Conservation (phyloP, 2,329 filamentous ascomycete species). For the Fusarium sp. region DNA sequence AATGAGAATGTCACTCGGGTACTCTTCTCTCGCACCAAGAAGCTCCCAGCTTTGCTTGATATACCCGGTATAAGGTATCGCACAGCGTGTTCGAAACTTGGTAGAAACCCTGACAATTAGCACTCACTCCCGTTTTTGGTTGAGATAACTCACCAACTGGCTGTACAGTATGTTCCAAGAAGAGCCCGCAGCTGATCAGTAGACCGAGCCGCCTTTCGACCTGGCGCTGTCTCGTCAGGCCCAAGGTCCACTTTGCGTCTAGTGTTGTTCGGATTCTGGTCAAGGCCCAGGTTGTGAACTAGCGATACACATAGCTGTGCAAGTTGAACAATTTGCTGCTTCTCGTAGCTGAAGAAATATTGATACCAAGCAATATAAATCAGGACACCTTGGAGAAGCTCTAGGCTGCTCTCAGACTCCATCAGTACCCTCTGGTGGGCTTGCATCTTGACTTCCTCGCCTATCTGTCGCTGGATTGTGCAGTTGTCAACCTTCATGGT, state of each 20-base stretch:
- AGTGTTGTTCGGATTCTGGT: constrained; percentile 13
- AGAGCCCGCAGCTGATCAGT: constrained; percentile 12
- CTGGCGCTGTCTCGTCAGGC: constrained; percentile 7
- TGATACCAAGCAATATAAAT: constrained; percentile 22
- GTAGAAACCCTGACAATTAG: constrained; percentile 4
- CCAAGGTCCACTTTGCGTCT: constrained; percentile 23
- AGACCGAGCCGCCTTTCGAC: constrained; percentile 3
- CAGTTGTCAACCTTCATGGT: constrained; percentile 19
- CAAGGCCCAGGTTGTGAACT: constrained; percentile 7
- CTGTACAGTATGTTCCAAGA: constrained; percentile 17
- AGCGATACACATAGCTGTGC: constrained; percentile 13
- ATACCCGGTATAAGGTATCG: constrained; percentile 11
- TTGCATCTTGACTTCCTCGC: constrained; percentile 8
- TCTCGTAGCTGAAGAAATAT: constrained; percentile 20
- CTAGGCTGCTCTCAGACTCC: constrained; percentile 17
- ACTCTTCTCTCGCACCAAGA: not conserved
- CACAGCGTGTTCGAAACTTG: constrained; percentile 13
- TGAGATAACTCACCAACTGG: constrained; percentile 1
- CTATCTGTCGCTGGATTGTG: constrained; percentile 4
- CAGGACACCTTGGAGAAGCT: constrained; percentile 9
- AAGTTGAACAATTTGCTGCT: constrained; percentile 16
- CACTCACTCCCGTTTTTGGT: fast-evolving
- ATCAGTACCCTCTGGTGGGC: constrained; percentile 16
- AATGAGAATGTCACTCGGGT: not conserved
- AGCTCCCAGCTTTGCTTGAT: constrained; percentile 15